Base-by-base conservation (phyloP, 345 rosid species). In the Carallia pectinifolia region DNA sequence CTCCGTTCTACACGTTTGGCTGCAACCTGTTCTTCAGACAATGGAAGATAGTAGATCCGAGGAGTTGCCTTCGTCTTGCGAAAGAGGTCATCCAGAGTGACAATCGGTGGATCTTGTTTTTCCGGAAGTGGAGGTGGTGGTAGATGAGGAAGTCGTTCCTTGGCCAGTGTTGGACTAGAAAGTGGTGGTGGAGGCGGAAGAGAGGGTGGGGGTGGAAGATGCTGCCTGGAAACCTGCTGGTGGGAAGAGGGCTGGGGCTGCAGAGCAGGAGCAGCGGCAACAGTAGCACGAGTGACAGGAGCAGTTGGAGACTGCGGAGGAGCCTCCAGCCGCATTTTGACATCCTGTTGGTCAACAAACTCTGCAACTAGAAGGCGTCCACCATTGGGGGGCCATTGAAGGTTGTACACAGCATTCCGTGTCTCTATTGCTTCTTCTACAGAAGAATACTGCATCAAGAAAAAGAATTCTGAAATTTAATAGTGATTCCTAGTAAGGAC, bases 341-440 rank as follows among this genome's bases (percentile, higher is more conserved):
- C 97, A 69, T 92, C 99, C 77, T 83, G 90, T 58, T 90, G 85
- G 48, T 89, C 92, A 53, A 96, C 99, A 78, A 87, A 96, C 70
- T 90, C 97, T 2, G 96, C 99, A 61, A 79, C 76, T 65, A 96
- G 83, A 55, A 77, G 86, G 33, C 91, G 97, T 3, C 99, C 99
- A 34, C 97, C 98, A 39, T 96, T 90, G n/a, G 92, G 79, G 1
- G 98, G 99, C 99, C 99, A 96, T 39, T 95, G 93, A 10, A 92
- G 82, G 73, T 89, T 89, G 72, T 90, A 93, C 75, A 95, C 86
- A 31, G 97, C 97, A 82, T 92, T 89, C 30, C 99, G 81, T 2
- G 99, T 92, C 71, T 85, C 89, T 2, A 78, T 64, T 59, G 99
- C 98, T 82, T 96, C 95, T 77, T 96, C 98, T 64, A 86, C 85